phyloP scores from a whole-genome alignment of 805 yeast genomes.

The Cyberlindnera veronae region DNA sequence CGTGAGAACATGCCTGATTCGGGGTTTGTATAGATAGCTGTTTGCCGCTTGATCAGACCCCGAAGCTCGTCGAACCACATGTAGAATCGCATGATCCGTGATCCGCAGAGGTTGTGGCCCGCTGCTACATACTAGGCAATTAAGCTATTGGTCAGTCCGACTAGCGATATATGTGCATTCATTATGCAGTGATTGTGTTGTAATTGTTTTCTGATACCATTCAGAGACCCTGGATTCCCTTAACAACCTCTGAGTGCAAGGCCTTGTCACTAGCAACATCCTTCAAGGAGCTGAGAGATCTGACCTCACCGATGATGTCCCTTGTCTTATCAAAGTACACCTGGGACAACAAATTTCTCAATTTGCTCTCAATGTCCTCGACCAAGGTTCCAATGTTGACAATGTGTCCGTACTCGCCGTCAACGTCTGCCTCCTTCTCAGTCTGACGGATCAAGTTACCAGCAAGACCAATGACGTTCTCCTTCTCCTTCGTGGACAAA shows the following conservation, averaged over 20 bases:
- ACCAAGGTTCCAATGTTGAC: conserved; percentile 81
- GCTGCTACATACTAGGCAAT: too few relatives aligned
- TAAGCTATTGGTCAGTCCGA: too few relatives aligned
- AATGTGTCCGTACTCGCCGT: conserved; percentile 45
- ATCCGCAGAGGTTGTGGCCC: too few relatives aligned
- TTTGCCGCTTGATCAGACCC: too few relatives aligned
- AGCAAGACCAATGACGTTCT: conserved; percentile 48
- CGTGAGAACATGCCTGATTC: too few relatives aligned
- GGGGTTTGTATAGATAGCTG: too few relatives aligned
- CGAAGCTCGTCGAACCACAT: too few relatives aligned
- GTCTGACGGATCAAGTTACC: conserved; percentile 88
- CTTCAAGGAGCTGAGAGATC: conserved; percentile 33
- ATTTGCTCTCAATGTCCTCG: conserved; percentile 83
- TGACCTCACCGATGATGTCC: conserved; percentile 74
- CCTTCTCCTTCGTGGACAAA: conserved; percentile 35
- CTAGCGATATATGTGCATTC: too few relatives aligned
- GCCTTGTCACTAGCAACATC: conserved; percentile 25
- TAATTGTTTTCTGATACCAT: too few relatives aligned
- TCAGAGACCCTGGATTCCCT: conserved; percentile 32
- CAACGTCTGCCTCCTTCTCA: conserved; percentile 31
- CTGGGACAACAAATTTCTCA: conserved; percentile 85
- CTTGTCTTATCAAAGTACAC: conserved; percentile 94
- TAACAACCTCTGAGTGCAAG: conserved; percentile 33
- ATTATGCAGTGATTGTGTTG: too few relatives aligned
- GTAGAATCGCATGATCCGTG: too few relatives aligned